phyloP scores from a whole-genome alignment of 192 early-diverging fungal species.

The Lunasporangiospora selenospora region DNA sequence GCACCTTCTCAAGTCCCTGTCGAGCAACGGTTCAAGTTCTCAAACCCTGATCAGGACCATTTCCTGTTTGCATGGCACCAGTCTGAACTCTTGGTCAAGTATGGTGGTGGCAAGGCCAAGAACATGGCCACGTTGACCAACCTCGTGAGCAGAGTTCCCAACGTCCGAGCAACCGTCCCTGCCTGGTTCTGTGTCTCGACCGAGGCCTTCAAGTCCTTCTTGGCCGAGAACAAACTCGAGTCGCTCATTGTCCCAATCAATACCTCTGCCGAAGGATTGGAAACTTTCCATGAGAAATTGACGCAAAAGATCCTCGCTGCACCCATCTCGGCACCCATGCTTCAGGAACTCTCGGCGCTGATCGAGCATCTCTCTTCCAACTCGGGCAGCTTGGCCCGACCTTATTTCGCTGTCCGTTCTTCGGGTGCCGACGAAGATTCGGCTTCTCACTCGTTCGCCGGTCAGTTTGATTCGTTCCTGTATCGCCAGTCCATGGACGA shows the following conservation, averaged over 20 bases:
- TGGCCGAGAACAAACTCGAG: slow-evolving; percentile 25
- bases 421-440: slow-evolving; percentile 60
- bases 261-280: slow-evolving; percentile 31
- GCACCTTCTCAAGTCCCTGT: neutral
- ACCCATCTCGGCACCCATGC: slow-evolving; percentile 20
- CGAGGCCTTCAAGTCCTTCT: slow-evolving; percentile 43
- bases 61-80: slow-evolving; percentile 39
- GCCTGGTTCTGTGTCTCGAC: slow-evolving; percentile 48
- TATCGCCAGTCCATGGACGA: slow-evolving; percentile 51
- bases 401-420: slow-evolving; percentile 51
- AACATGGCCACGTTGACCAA: slow-evolving; percentile 46
- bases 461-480: slow-evolving; percentile 61
- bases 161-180: slow-evolving; percentile 32
- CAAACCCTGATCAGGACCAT: slow-evolving; percentile 26
- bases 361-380: slow-evolving; percentile 17
- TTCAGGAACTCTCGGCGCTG: slow-evolving; percentile 20
- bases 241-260: slow-evolving; percentile 32
- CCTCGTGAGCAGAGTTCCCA: slow-evolving; percentile 21
- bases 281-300: slow-evolving; percentile 32
- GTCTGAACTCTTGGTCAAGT: slow-evolving; percentile 14
- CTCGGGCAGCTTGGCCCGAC: slow-evolving; percentile 3
- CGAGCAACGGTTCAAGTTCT: slow-evolving; percentile 24
- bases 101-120: slow-evolving; percentile 44
- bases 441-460: slow-evolving; percentile 57
- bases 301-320: slow-evolving; percentile 31